Conservation (phyloP, 441 rosid species). For the Francoa sonchifolia region DNA sequence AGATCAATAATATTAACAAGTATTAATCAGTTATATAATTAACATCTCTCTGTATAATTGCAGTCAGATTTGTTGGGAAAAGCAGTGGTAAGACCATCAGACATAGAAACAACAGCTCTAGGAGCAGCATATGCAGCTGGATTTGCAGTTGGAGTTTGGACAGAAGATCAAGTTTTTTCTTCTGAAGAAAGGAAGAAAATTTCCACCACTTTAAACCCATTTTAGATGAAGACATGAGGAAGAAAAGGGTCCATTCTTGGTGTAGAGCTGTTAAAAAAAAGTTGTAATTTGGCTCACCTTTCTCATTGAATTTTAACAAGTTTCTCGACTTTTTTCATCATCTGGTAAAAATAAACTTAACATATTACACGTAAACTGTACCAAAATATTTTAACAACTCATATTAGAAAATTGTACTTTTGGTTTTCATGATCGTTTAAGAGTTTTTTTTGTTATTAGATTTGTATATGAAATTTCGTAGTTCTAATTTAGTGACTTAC, state of each 20-base stretch:
- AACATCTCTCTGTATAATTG: too few relatives aligned
- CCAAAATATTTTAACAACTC: too few relatives aligned
- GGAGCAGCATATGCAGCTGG: constrained; percentile 96
- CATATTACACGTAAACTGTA: too few relatives aligned
- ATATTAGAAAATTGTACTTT: too few relatives aligned
- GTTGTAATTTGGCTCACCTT: constrained; percentile 65
- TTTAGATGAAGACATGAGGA: constrained; percentile 37
- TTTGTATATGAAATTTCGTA: too few relatives aligned
- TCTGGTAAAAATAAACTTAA: too few relatives aligned
- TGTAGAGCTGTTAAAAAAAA: constrained; percentile 69
- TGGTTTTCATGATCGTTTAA: too few relatives aligned
- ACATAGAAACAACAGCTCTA: constrained; percentile 80
- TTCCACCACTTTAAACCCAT: constrained; percentile 34
- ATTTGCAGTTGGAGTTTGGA: constrained; percentile 75
- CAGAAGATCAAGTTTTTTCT: constrained; percentile 45
- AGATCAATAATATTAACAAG: too few relatives aligned
- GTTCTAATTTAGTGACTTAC: too few relatives aligned
- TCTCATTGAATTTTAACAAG: constrained; percentile 21
- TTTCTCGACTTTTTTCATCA: too few relatives aligned
- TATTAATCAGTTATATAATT: too few relatives aligned
- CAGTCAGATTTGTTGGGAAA: constrained; percentile 80
- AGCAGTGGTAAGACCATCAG: constrained; percentile 74
- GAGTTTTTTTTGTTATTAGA: too few relatives aligned
- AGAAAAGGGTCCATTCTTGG: constrained; percentile 75
- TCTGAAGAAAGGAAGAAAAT: constrained; percentile 32